Evolutionary conservation across 2,329 filamentous ascomycete species (phyloP).

Genomic region (Leptographium wingfieldii): DNA sequence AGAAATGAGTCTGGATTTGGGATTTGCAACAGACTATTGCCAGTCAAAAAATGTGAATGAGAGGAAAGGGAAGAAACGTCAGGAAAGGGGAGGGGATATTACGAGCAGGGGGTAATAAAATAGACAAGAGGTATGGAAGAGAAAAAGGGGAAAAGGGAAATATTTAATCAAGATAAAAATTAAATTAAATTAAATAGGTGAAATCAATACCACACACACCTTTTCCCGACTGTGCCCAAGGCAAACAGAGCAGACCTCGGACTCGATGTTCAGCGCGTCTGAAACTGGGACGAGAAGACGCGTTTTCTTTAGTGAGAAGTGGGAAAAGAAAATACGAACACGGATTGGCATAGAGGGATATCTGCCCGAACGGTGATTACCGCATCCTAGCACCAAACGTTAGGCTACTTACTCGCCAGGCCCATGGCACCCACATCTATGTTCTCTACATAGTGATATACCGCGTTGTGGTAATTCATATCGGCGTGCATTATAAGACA

Average conservation of each 20-base stretch:
- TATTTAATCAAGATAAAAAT: not conserved
- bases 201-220: not conserved
- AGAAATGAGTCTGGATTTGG: not conserved
- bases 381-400: not conserved
- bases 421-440: not conserved
- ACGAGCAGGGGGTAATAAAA: slow-evolving; percentile 13
- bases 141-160: not conserved
- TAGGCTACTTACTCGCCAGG: not conserved
- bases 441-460: not conserved
- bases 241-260: not conserved
- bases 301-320: not conserved
- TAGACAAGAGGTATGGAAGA: not conserved
- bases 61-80: not conserved
- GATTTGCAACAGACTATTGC: not conserved
- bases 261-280: not conserved
- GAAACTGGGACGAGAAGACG: not conserved
- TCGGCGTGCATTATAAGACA: not conserved
- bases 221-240: not conserved
- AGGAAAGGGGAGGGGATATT: slow-evolving; percentile 12
- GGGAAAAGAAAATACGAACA: not conserved
- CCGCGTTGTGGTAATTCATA: not conserved
- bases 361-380: not conserved
- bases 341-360: not conserved
- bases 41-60: not conserved
- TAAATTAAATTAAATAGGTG: not conserved